These are phyloP conservation scores for Parastagonospora avenae DNA, from an alignment of 2,329 filamentous ascomycete species.

Conservation along the genomic window DNA sequence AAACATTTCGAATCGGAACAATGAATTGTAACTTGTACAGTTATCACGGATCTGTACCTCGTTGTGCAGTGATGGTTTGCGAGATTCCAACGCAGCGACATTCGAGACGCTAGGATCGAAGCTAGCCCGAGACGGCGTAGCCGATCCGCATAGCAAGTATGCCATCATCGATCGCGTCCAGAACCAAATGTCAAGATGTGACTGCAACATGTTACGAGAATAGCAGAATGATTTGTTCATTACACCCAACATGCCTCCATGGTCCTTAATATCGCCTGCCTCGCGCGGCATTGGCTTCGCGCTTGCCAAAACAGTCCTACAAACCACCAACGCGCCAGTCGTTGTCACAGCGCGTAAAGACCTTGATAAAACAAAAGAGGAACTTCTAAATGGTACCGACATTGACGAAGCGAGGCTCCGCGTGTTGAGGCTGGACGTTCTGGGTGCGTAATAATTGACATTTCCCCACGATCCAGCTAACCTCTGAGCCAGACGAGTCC, in stretches of 20 bases:
- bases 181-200: conserved; percentile 8
- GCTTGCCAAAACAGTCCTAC: conserved; percentile 62
- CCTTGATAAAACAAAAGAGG: conserved; percentile 54
- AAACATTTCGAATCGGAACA: too few relatives aligned
- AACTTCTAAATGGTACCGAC: conserved; percentile 57
- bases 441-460: conserved; percentile 49
- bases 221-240: conserved; percentile 11
- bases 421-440: conserved; percentile 61
- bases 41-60: too few relatives aligned
- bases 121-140: conserved; percentile 8
- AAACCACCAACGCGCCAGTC: conserved; percentile 62
- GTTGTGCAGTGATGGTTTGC: too few relatives aligned
- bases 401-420: conserved; percentile 55
- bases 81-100: not conserved
- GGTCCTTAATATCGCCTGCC: conserved; percentile 62
- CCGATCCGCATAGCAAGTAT: conserved; percentile 31
- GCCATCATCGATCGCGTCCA: conserved; percentile 39
- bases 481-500: conserved; percentile 59
- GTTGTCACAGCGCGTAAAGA: conserved; percentile 65
- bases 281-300: conserved; percentile 69
- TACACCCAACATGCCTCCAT: conserved; percentile 48
- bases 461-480: not conserved
- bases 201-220: conserved; percentile 1
- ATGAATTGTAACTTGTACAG: too few relatives aligned
- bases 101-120: not conserved